Base-by-base conservation (phyloP, 108 stramenopile species). In the Pseudonitzschia multiseries region DNA sequence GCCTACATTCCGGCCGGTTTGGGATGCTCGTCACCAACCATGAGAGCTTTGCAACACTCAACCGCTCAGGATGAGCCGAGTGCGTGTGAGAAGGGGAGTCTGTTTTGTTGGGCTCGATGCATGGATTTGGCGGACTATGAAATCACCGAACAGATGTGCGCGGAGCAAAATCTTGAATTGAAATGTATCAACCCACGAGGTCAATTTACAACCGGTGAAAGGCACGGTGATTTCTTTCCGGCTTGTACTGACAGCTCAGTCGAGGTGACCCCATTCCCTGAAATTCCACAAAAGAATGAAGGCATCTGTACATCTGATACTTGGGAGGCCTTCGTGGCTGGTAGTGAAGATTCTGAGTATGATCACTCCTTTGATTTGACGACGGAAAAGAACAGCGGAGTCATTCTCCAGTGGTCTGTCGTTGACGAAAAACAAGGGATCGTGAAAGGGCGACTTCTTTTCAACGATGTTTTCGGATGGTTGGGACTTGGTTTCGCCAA, bases 51-150 rank as follows among this genome's bases (percentile, higher is more conserved):
- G 32, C 48, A 83, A 60, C 81, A 86, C 8, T 44, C 72, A 21
- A 74, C 48, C 0, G 12, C 14, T 10, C 46, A 48, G 1, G 60
- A 27, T 14, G 57, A 59, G 24, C 14, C 57, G 13, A n/a, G 59
- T 22, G 33, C 73, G 22, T 95, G 94, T 74, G 81, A 86, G 28
- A 80, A 81, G 42, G 78, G 82, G 53, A 32, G 17, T 31, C 81
- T 66, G 26, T 84, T 42, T 64, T 95, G 94, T 76, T 95, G 94
- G 94, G 86, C 86, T 51, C 75, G 80, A n/a, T 95, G 94, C 80
- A 82, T 86, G 85, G 36, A 71, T 48, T 68, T 87, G 14, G 57
- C 71, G 20, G 88, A 89, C 4, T 72, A 69, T 32, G 66, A 69
- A 6, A 80, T 87, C 64, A 80, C 32, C 59, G 70, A 73, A 17